Conservation (phyloP, 805 yeast genomes). For the Kodamaea hsintzibuensis region DNA sequence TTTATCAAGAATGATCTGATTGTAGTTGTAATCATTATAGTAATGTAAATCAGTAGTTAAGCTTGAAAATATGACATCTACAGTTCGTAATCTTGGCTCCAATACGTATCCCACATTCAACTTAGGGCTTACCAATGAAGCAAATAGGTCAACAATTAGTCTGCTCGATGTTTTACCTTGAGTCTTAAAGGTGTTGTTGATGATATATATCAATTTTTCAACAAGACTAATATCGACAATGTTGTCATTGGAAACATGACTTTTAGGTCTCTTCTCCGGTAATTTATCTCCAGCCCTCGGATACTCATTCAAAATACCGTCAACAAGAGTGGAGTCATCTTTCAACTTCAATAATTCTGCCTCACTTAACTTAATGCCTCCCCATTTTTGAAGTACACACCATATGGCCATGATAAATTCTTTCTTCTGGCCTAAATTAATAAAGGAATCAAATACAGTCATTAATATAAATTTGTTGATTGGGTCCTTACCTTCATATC, state of each 20-base stretch:
- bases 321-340: background rate
- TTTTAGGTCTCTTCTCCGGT: background rate
- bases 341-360: constrained; percentile 6
- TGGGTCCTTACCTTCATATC: constrained; percentile 12
- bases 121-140: constrained; percentile 19
- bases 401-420: constrained; percentile 34
- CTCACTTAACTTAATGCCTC: constrained; percentile 24
- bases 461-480: constrained; percentile 35
- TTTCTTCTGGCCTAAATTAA: constrained; percentile 28
- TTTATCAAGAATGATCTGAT: constrained; percentile 16
- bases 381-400: constrained; percentile 36
- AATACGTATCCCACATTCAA: constrained; percentile 19
- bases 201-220: constrained; percentile 35
- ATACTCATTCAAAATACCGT: constrained; percentile 5
- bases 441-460: constrained; percentile 31
- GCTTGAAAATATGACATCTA: constrained; percentile 30
- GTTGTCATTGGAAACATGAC: background rate
- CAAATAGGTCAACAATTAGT: constrained; percentile 28
- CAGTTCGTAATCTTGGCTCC: constrained; percentile 28
- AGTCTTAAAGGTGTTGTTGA: constrained; percentile 24
- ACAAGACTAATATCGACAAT: constrained; percentile 32
- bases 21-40: constrained; percentile 29
- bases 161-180: constrained; percentile 19
- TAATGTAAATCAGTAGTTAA: constrained; percentile 30
- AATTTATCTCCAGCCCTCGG: background rate